Evolutionary conservation across 2,329 filamentous ascomycete genomes (phyloP), one percentile per base, ranked within the genome.

Genomic region (Cladophialophora immunda): DNA sequence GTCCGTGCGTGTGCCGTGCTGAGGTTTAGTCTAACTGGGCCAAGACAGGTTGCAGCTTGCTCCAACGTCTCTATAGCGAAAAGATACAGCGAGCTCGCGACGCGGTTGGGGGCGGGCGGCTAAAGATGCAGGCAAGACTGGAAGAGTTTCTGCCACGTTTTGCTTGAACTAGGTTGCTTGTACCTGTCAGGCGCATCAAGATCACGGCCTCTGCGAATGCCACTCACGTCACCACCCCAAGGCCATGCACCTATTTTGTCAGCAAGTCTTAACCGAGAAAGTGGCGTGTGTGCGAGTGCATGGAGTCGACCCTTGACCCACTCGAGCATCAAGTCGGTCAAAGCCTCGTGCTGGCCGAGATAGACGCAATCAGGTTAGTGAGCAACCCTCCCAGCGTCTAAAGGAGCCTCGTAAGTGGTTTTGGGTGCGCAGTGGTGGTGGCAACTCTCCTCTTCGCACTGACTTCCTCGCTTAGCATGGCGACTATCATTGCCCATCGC

Each of bases 171-270:
- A 19, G 22, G 45, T 29, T 11, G 22, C 2, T 34, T 34, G 45
- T 61, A 22, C 47, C 27, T 55, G 38, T 41, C 38, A 34, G 32
- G 45, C 29, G 29, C 53, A 53, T 34, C 30, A 58, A 58, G 19
- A 58, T 36, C 55, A n/a, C 34, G 13, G 15, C 38, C 38, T n/a
- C 38, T 41, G 15, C 11, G 15, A 41, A 52, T 67, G 56, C 61
- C 65, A 68, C 62, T n/a, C 66, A 67, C 60, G 66, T 65, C 66
- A 58, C 62, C 52, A 64, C 25, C n/a, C n/a, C 15, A 53, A 45
- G 45, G n/a, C 45, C 5, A 6, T 45, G 25, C 29, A 29, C 45
- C 32, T 19, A n/a, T 54, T 62, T 65, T 62, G 62, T 58, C 62
- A 58, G 62, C 57, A 54, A 25, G 17, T 19, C 30, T 56, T 58